Evolutionary conservation across 768 basidiomycete species (phyloP).

Genomic region (Lentinula sp.): DNA sequence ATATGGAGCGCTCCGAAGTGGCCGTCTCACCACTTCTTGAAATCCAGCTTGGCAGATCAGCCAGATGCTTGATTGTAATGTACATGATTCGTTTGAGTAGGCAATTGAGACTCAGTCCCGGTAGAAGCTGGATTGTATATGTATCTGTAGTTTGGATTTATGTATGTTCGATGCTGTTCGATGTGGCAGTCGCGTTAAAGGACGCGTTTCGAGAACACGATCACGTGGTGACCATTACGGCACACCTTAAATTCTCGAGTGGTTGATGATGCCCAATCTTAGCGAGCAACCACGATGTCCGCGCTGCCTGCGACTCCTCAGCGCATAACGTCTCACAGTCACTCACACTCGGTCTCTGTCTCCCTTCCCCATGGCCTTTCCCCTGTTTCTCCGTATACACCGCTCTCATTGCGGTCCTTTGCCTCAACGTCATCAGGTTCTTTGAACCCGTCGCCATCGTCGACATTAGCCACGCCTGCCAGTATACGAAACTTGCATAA

Average conservation of each 20-base stretch:
- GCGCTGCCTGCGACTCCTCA: conserved; percentile 57
- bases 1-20: conserved; percentile 52
- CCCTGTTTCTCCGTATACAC: conserved; percentile 65
- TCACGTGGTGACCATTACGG: background rate
- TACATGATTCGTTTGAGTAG: background rate
- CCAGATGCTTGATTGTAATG: background rate
- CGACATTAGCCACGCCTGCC: conserved; percentile 57
- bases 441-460: conserved; percentile 38
- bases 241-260: background rate
- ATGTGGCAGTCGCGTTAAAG: background rate
- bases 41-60: background rate
- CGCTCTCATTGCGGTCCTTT: conserved; percentile 62
- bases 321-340: conserved; percentile 44
- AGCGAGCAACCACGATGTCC: conserved; percentile 5
- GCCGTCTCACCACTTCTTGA: conserved; percentile 55
- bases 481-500: conserved; percentile 28
- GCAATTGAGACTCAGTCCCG: no score
- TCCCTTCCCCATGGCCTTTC: conserved; percentile 50
- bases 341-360: conserved; percentile 38
- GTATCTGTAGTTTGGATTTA: no score
- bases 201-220: background rate
- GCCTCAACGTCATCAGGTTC: conserved; percentile 16
- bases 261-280: background rate
- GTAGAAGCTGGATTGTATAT: no score
- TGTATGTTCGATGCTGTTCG: background rate